Conservation (phyloP, 139 green algal genomes). For the Closterium sp. region DNA sequence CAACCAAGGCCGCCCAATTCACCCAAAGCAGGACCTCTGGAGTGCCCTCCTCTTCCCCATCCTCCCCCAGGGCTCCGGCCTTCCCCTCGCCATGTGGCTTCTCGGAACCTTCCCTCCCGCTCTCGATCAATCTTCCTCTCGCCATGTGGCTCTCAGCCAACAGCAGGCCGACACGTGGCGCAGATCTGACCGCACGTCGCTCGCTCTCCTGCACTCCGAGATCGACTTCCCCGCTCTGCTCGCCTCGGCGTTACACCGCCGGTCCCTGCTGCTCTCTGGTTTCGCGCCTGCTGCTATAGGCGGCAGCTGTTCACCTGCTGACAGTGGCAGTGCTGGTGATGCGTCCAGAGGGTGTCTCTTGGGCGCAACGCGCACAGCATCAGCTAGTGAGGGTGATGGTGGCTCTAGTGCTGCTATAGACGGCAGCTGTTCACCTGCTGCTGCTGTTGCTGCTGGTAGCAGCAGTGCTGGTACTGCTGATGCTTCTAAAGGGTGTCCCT, state of each 20-base stretch:
- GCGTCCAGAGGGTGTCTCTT: too few species aligned
- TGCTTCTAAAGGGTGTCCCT: too few species aligned
- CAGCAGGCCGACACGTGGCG: slow-evolving; percentile 22
- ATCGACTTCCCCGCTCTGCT: slow-evolving; percentile 38
- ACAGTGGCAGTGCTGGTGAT: not conserved
- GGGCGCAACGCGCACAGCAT: too few species aligned
- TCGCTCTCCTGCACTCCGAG: slow-evolving; percentile 14
- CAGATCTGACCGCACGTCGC: slow-evolving; percentile 1
- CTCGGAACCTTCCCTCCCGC: not conserved
- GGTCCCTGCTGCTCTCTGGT: not conserved
- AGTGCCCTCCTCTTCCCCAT: slow-evolving; percentile 28
- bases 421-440: too few species aligned
- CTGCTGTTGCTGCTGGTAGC: not conserved
- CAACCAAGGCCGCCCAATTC: not conserved
- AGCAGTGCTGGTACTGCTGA: not conserved
- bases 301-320: not conserved
- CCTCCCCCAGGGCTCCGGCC: not conserved
- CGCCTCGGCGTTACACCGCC: not conserved
- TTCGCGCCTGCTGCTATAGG: not conserved
- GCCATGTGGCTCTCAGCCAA: not conserved
- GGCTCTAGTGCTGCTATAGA: too few species aligned
- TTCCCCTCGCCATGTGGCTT: slow-evolving; percentile 23
- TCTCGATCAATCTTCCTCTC: not conserved
- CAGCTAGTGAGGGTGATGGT: too few species aligned
- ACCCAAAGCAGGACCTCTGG: slow-evolving; percentile 24